Evolutionary conservation across 2,329 filamentous ascomycete genomes (phyloP), one percentile per base, ranked within the genome.

Genomic region (Colletotrichum orchidophilum): DNA sequence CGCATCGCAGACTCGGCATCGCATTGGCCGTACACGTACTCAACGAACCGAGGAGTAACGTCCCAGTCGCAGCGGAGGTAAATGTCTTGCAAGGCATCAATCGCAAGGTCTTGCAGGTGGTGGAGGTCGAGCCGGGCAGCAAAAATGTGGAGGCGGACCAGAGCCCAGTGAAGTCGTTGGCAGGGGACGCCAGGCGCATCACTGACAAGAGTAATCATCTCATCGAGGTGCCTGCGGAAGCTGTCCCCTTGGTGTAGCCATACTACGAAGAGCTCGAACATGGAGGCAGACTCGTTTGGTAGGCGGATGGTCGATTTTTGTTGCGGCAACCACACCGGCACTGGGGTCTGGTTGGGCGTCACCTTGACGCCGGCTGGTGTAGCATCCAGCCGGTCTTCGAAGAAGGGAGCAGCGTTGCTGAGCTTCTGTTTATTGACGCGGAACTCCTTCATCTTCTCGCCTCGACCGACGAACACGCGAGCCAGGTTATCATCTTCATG

Each of bases 41-140:
- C 77, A 66, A 90, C 79, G 58, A 90, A 84, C 29, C 80, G 79
- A 1, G 86, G 83, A 3, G 85, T 84, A 66, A 90, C 85, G 74
- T 89, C 86, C 87, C 87, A 90, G 81, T 90, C 86, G 76, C 85
- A 84, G 15, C 84, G 83, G 49, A 90, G 85, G 76, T 90, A 89
- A 18, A 90, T 78, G 74, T 90, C 88, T 77, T 90, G 88, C 21
- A 90, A 79, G 46, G 85, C 85, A 74, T 90, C 88, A 84, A 90
- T 89, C 76, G 87, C 83, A 21, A 83, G 79, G 77, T 90, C 88
- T 75, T 90, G 88, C 9, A 90, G 81, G 9, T 81, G 81, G 31
- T 83, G 78, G 3, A 89, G 80, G 59, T 82, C 82, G 74, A 88
- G 83, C 64, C 83, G 80, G 3, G 87, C 84, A 53, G 87, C 88